Base-by-base conservation (phyloP, 2,329 filamentous ascomycete species). In the Fusarium pseudocircinatum region DNA sequence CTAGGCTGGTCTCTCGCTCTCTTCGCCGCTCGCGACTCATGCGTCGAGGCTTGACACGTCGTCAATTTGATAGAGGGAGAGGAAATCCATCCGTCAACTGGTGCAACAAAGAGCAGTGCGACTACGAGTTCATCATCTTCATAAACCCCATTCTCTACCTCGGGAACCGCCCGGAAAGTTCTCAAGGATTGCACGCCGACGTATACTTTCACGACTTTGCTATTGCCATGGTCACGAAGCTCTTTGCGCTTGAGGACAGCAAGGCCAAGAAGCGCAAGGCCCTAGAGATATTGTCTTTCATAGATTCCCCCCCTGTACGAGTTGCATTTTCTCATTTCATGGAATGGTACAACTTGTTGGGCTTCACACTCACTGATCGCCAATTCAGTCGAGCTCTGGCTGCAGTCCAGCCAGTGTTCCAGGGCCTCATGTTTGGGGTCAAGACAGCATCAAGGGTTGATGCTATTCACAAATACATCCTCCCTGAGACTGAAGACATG, bases 291-390 rank as follows among this genome's bases (percentile, higher is more conserved):
- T 32, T 75, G 49, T 75, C 78, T 2, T 80, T 79, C 37, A 40
- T 76, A 11, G 68, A 72, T 24, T 80, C 77, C 4, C 78, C 78
- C 10, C 75, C 76, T 30, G 74, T 79, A 6, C 65, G 72, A 39
- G 40, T 59, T n/a, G 73, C 77, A 15, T 77, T 79, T 30, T 70
- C 70, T 39, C 60, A 64, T 15, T 78, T 75, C n/a, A 54, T 59
- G 9, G 22, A 14, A 4, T 37, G 26, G 34, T 70, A 60, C 24
- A 22, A 46, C 8, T 20, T 43, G 16, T 58, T 52, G 7, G 7
- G 39, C 4, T 32, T 74, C 10, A n/a, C 43, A 12, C 34, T 56
- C 18, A 28, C 47, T 15, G 47, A 60, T 14, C 54, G 65, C 13
- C 49, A 63, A 2, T 59, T 78, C 30, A 54, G 60, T 20, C 20